Conservation (phyloP, 208 protist species). For the Crithidia thermophila region DNA sequence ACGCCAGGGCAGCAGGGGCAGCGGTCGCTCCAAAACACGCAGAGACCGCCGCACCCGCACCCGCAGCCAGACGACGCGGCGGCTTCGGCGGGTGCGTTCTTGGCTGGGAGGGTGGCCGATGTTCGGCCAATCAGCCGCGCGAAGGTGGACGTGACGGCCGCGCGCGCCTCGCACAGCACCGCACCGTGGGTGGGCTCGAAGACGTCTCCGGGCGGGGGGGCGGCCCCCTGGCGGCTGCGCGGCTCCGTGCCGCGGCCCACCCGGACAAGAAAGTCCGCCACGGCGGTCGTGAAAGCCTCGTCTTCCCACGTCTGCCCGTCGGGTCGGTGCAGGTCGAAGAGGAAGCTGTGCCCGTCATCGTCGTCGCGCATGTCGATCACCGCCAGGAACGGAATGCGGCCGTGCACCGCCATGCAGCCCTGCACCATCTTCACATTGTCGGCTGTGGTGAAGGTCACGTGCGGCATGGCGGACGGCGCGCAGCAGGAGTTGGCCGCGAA, state of each 20-base stretch:
- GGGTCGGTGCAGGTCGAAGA: slow-evolving; percentile 12
- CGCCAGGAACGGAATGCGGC: slow-evolving; percentile 36
- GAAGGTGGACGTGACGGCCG: slow-evolving; percentile 43
- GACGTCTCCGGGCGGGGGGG: slow-evolving; percentile 30
- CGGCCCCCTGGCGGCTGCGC: slow-evolving; percentile 39
- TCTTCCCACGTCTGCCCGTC: background rate
- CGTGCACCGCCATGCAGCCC: slow-evolving; percentile 41
- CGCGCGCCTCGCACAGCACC: slow-evolving; percentile 33
- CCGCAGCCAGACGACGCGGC: background rate
- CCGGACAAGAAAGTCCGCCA: slow-evolving; percentile 34
- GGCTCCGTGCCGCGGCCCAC: slow-evolving; percentile 32
- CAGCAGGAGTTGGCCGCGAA: background rate
- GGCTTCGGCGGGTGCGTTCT: background rate
- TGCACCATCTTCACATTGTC: slow-evolving; percentile 22
- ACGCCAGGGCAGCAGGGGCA: slow-evolving; percentile 61
- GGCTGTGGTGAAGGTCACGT: slow-evolving; percentile 28
- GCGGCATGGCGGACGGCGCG: slow-evolving; percentile 14
- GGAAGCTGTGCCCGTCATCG: slow-evolving; percentile 37
- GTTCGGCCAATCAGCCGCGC: slow-evolving; percentile 22
- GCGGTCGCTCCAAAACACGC: slow-evolving; percentile 67
- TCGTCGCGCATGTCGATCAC: slow-evolving; percentile 41
- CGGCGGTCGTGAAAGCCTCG: background rate
- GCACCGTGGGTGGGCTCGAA: slow-evolving; percentile 38
- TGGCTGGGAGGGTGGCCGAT: background rate
- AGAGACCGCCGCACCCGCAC: slow-evolving; percentile 33